Evolutionary conservation across 352 stramenopile species (phyloP), one percentile per base, ranked within the genome.

Genomic region (Phytopythium ostracodes): DNA sequence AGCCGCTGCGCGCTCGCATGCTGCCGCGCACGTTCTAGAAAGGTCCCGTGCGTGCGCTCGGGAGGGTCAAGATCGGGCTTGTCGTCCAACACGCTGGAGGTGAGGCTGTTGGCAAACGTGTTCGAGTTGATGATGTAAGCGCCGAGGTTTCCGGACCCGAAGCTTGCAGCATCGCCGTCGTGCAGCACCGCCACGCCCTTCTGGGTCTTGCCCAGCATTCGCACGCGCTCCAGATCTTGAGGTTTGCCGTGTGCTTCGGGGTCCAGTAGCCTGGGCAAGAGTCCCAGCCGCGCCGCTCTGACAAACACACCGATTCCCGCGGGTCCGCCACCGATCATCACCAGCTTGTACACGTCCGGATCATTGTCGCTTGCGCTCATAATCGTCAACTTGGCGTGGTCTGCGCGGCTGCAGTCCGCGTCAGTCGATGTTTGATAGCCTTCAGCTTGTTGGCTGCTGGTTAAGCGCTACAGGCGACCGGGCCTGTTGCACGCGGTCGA

Each of bases 81-180:
- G 53, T 94, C 83, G 33, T 94, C 79, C n/a, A 94, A 61, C 9
- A 94, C 71, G 61, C 87, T 91, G 10, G 73, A 80, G 1, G 91
- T 53, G 29, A 96, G 58, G 31, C 82, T 89, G 51, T 76, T 88
- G 0, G 81, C 85, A 56, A 92, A 92, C 18, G 84, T 95, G 64
- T 96, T 96, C 4, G 81, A 92, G 68, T 96, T 93, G 71, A 93
- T 96, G 25, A 88, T 71, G 57, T 92, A 96, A 25, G 75, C 59
- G 33, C 84, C 83, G 24, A 96, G 75, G 46, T 88, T 91, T 29
- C 84, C 87, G 6, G 70, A 71, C 0, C 84, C 87, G 51, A 94
- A 89, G 0, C 68, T 84, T 10, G 61, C 64, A 5, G 60, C 60
- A 35, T 87, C 74, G 2, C 79, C 81, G 33, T 79, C 75, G 62